Base-by-base conservation (phyloP, 169 alveolate genomes). In the Plasmodium coatneyi region DNA sequence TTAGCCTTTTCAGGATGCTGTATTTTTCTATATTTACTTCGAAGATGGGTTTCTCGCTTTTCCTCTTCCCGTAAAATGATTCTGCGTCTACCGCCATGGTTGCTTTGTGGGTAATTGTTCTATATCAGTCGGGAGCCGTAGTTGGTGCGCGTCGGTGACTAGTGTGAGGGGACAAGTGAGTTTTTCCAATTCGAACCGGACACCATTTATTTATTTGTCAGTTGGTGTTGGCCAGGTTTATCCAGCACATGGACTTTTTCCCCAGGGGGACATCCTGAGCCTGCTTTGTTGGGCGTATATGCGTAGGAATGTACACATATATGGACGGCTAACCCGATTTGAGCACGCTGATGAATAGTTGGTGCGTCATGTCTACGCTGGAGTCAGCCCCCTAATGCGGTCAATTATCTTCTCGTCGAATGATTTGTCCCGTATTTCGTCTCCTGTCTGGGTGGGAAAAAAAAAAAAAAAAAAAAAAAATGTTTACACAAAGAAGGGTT, bases 331-430 rank as follows among this genome's bases (percentile, higher is more conserved):
- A 22, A 3, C 1, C 41, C 76, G n/a, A n/a, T 1, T n/a, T 7
- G 36, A 66, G 36, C 36, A 30, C 5, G 16, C 12, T 28, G 30
- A 9, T 32, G 54, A 43, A 43, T 6, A 2, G 52, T 0, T 30
- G 32, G 34, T 34, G 39, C 28, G 54, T n/a, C 32, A 41, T 10
- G 12, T 6, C 52, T 43, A 79, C 36, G 43, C 70, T 43, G 52
- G n/a, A 16, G 70, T 12, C n/a, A 89, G 52, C 34, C 83, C 25
- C 72, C 72, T 60, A 32, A 89, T 89, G 22, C 54, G 81, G 28
- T 89, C 80, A 78, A 60, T 22, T 79, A 89, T 89, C 81, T 89
- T 89, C 36, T 89, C 94, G 54, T 89, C 94, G 71, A 89, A 89
- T 46, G 12, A 7, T 56, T 89, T 89, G 79, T 89, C 94, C 72